These are phyloP conservation scores for Ambrosia trifida DNA, from an alignment of 129 eudicot genomes.

Conservation along the genomic window DNA sequence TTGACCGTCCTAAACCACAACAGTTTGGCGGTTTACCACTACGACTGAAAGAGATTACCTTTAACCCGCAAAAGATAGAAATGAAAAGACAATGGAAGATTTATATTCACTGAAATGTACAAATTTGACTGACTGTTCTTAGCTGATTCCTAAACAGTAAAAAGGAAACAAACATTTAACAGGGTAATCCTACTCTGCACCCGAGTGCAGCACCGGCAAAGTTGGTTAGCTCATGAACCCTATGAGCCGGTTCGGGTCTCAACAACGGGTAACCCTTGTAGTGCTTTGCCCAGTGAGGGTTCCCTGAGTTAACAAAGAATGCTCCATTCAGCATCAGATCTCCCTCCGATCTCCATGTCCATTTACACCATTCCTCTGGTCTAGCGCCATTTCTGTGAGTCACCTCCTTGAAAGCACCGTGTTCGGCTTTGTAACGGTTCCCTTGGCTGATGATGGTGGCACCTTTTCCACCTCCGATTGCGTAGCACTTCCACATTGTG, in stretches of 20 bases:
- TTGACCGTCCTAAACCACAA: too few relatives aligned
- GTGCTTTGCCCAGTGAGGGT: constrained; percentile 38
- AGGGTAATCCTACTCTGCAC: constrained; percentile 49
- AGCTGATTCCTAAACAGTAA: constrained; percentile 32
- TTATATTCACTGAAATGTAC: constrained; percentile 17
- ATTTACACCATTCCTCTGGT: constrained; percentile 52
- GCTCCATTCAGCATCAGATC: constrained; percentile 82
- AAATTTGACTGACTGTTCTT: constrained; percentile 16
- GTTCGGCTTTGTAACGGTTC: constrained; percentile 83
- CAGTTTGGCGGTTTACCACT: neutral
- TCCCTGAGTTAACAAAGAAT: constrained; percentile 64
- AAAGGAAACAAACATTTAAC: constrained; percentile 44
- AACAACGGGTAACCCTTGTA: constrained; percentile 35
- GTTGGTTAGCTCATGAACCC: constrained; percentile 48
- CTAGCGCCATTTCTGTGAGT: constrained; percentile 57
- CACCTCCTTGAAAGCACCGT: constrained; percentile 53
- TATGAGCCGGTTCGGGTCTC: constrained; percentile 38
- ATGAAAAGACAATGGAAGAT: constrained; percentile 11
- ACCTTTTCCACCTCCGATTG: constrained; percentile 78
- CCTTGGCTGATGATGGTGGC: constrained; percentile 94
- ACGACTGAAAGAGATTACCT: neutral
- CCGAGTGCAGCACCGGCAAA: constrained; percentile 52
- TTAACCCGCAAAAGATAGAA: constrained; percentile 3
- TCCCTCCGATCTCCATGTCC: constrained; percentile 92
- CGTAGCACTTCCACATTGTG: constrained; percentile 93